phyloP scores from a whole-genome alignment of 805 yeast species.

The Vanderwaltozyma tropicalis region DNA sequence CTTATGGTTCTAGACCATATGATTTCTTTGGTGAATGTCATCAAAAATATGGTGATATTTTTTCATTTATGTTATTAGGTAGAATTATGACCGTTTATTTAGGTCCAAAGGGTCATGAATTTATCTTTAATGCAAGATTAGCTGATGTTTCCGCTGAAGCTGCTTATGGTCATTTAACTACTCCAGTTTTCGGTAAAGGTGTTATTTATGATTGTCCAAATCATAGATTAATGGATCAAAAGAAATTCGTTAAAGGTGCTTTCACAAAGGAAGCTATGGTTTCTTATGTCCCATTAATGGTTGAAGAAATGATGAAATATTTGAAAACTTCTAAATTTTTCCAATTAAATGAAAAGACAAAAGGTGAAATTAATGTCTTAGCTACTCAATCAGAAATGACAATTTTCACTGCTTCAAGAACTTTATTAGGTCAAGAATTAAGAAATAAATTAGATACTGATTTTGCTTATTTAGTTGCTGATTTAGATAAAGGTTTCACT shows the following conservation, averaged over 20 bases:
- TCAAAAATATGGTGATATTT: conserved; percentile 81
- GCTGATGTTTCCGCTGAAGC: conserved; percentile 92
- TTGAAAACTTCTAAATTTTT: conserved; percentile 40
- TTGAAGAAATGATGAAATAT: conserved; percentile 63
- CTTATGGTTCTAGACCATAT: conserved; percentile 90
- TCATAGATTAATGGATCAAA: conserved; percentile 91
- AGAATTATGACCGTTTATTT: conserved; percentile 89
- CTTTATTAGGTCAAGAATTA: conserved; percentile 85
- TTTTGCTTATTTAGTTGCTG: conserved; percentile 78
- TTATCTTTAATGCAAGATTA: conserved; percentile 81
- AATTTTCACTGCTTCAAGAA: conserved; percentile 89
- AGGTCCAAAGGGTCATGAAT: conserved; percentile 97
- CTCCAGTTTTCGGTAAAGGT: conserved; percentile 98
- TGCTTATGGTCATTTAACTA: conserved; percentile 91
- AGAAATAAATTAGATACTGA: conserved; percentile 71
- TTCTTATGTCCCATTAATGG: conserved; percentile 81
- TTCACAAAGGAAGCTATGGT: conserved; percentile 77
- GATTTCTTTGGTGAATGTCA: conserved; percentile 75
- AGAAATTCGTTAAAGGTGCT: conserved; percentile 89
- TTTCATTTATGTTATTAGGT: conserved; percentile 82
- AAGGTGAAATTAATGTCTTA: conserved; percentile 59
- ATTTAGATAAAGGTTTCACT: conserved; percentile 93
- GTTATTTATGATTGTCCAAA: conserved; percentile 97
- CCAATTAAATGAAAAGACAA: conserved; percentile 18
- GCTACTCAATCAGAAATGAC: conserved; percentile 89